A percentile compares a stretch with the other conserved stretches of the same genome.
phyloP scores from a whole-genome alignment of 176 grass and related monocot genomes.

The Secale cereale region DNA sequence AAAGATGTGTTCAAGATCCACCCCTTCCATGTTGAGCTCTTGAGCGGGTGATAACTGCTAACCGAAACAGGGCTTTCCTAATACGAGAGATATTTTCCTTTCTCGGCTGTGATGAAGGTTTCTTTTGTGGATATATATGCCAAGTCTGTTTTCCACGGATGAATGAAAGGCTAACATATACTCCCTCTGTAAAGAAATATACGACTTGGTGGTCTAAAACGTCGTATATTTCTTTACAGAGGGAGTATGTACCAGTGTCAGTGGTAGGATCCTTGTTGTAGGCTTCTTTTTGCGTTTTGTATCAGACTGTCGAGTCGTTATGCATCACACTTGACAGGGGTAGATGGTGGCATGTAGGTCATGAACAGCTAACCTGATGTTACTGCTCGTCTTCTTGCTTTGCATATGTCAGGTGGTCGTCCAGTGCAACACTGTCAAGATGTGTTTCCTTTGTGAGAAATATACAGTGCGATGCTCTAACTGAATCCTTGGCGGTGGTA shows the following conservation, averaged over 20 bases:
- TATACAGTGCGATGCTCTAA: too few species aligned
- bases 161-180: constrained; percentile 28
- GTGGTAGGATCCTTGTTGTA: constrained; percentile 32
- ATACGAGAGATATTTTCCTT: constrained; percentile 18
- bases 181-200: too few species aligned
- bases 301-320: background rate
- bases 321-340: constrained; percentile 17
- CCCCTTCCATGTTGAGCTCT: constrained; percentile 64
- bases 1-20: constrained; percentile 55
- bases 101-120: constrained; percentile 13
- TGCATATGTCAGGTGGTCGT: background rate
- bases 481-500: too few species aligned
- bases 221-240: too few species aligned
- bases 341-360: constrained; percentile 18
- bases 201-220: too few species aligned
- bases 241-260: constrained; percentile 26
- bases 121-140: constrained; percentile 34
- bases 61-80: constrained; percentile 44
- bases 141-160: constrained; percentile 41
- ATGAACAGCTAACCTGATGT: constrained; percentile 26
- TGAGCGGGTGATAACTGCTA: constrained; percentile 78
- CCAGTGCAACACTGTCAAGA: too few species aligned
- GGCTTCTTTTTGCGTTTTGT: constrained; percentile 23
- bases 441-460: too few species aligned
- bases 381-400: background rate